Evolutionary conservation across 179 eudicot genomes (phyloP), one percentile per base, ranked within the genome.

Genomic region (Camellia oleifera): DNA sequence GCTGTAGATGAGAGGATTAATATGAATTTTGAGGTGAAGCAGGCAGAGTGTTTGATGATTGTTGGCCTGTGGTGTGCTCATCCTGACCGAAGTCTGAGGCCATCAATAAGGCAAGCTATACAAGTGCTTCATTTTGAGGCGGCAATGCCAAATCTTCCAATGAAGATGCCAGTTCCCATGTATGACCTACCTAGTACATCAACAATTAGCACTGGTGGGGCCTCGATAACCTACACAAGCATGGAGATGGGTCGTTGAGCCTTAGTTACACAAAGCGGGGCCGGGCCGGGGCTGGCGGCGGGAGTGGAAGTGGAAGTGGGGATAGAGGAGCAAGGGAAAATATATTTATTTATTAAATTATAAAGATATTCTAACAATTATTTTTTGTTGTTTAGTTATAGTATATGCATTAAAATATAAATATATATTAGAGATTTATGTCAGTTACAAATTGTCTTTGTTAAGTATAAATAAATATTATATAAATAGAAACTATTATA

Each of bases 1-100:
- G 82, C 78, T 62, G 84, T 75, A 5, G 88, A 87, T 54, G 44
- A 48, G 40, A 77, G 77, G 60, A n/a, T 87, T 13, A n/a, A 56
- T 3, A 15, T 0, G 61, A 72, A 80, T 7, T 87, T 71, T 58
- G 82, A 87, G 2, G 72, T 10, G 0, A 42, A 80, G 13, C 74
- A 87, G 73, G 70, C 84, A 0, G 84, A 87, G 79, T 66, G 77
- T 46, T 80, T 87, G 84, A 46, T 83, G 78, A 79, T 76, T 45
- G 83, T 81, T 2, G 88, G 86, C 69, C 18, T 83, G n/a, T 83
- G 87, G 82, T 84, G 85, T 82, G 85, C 89, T 62, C 79, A 87
- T 53, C 89, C 90, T 11, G 86, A 87, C 58, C 69, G 23, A 1
- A 77, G 7, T 46, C 12, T 78, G 60, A 83, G 90, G 81, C 88